Evolutionary conservation across 78 protist species (phyloP).

Genomic region (Isochrysis galbana): DNA sequence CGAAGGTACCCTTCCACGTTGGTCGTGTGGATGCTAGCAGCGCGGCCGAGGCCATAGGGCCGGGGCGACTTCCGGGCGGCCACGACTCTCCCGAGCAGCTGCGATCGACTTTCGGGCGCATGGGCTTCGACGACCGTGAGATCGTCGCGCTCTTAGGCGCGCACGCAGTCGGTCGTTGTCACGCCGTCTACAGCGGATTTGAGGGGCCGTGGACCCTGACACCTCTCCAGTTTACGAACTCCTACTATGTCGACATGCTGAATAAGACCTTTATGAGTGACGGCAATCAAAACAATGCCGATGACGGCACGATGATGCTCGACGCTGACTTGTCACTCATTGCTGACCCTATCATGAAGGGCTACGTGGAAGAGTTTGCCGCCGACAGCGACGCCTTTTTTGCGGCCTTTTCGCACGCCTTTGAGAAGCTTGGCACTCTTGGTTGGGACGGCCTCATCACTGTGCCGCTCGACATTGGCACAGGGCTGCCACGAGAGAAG

Average conservation of each 20-base stretch:
- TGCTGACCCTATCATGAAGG: background rate
- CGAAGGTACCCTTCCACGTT: background rate
- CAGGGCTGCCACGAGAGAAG: too few relatives aligned
- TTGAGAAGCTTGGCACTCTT: background rate
- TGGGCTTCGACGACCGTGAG: constrained; percentile 38
- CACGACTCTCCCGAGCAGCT: constrained; percentile 20
- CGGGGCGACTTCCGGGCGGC: background rate
- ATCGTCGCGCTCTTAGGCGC: constrained; percentile 49
- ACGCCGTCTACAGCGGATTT: background rate
- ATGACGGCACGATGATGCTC: background rate
- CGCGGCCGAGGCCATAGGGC: background rate
- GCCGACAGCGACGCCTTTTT: background rate
- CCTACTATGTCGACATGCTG: background rate
- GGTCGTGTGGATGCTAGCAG: constrained; percentile 27
- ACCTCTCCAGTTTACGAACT: background rate
- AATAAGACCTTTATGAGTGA: too few relatives aligned
- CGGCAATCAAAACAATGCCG: background rate
- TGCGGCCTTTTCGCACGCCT: background rate
- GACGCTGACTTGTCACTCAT: background rate
- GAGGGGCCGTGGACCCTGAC: background rate
- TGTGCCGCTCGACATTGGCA: background rate
- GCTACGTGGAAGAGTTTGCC: background rate
- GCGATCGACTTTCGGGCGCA: constrained; percentile 25
- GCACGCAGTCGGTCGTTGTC: constrained; percentile 29
- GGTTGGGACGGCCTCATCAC: background rate